Evolutionary conservation across 1,284 basidiomycete species (phyloP).

Genomic region (Trichosporon sp.): DNA sequence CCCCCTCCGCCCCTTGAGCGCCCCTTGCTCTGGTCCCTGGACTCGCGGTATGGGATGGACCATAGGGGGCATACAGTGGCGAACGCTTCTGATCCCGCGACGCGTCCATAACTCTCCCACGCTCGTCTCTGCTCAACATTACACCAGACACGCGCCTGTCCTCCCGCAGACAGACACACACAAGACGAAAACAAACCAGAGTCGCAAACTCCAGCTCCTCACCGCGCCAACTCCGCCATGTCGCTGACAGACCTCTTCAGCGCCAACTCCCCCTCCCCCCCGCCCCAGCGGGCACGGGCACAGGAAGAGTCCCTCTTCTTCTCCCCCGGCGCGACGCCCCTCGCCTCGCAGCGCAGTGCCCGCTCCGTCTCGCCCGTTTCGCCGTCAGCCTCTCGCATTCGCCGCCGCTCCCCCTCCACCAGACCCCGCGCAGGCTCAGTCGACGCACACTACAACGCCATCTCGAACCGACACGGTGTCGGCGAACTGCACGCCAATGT

Average conservation of each 20-base stretch:
- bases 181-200: neutral
- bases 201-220: too few species aligned
- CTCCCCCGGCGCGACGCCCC: constrained; percentile 34
- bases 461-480: neutral
- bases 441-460: neutral
- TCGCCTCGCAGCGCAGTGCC: neutral
- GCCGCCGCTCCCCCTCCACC: neutral
- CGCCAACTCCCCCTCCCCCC: constrained; percentile 37
- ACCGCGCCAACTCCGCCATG: neutral
- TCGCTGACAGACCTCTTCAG: constrained; percentile 40
- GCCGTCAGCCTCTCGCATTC: neutral
- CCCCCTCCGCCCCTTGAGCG: too few species aligned
- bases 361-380: constrained; percentile 18
- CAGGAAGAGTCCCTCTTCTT: constrained; percentile 37
- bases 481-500: neutral
- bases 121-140: neutral
- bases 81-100: neutral
- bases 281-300: constrained; percentile 25
- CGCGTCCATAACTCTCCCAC: neutral
- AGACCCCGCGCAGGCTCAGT: neutral
- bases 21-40: too few species aligned
- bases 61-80: too few species aligned
- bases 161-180: neutral
- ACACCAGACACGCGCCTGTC: neutral
- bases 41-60: too few species aligned